Evolutionary conservation across 352 stramenopile genomes (phyloP).

Genomic region (Globisporangium camurandrum): DNA sequence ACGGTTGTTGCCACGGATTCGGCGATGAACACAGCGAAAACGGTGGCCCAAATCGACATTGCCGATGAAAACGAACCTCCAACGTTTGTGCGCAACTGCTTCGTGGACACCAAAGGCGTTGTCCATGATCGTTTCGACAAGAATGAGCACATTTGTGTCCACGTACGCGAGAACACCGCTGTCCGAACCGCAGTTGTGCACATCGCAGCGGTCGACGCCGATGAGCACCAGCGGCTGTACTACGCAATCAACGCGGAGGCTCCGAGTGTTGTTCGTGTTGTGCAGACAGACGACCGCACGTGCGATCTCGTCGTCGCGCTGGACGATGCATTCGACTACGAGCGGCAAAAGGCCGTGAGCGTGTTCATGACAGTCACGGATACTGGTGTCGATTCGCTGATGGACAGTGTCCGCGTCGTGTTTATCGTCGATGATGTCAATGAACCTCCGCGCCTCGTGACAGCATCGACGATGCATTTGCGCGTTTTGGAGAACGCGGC

Average conservation of each 20-base stretch:
- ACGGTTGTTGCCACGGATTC: conserved; percentile 7
- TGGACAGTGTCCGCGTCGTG: conserved; percentile 29
- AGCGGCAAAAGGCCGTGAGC: conserved; percentile 23
- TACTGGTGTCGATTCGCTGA: conserved; percentile 32
- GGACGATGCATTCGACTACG: conserved; percentile 36
- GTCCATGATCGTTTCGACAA: conserved; percentile 26
- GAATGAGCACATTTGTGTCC: conserved; percentile 43
- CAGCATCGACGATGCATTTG: conserved; percentile 20
- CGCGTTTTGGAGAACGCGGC: conserved; percentile 28
- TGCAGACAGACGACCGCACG: conserved; percentile 23
- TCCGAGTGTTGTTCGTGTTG: conserved; percentile 19
- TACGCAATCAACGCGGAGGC: conserved; percentile 19
- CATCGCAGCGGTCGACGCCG: conserved; percentile 25
- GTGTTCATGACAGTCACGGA: conserved; percentile 40
- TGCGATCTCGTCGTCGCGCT: conserved; percentile 28
- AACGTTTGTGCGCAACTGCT: conserved; percentile 37
- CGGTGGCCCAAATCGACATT: conserved; percentile 20
- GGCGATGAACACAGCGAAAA: conserved; percentile 6
- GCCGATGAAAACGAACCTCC: conserved; percentile 43
- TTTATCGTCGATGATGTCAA: conserved; percentile 41
- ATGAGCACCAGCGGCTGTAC: conserved; percentile 33
- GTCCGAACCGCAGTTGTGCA: conserved; percentile 17
- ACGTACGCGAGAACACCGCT: conserved; percentile 24
- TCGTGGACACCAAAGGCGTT: conserved; percentile 23
- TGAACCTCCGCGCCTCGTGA: conserved; percentile 27